A percentile compares a stretch with the other conserved stretches of the same genome.
These are phyloP conservation scores for Setaria italica DNA, from an alignment of 202 grass and related monocot species.

Conservation along the genomic window DNA sequence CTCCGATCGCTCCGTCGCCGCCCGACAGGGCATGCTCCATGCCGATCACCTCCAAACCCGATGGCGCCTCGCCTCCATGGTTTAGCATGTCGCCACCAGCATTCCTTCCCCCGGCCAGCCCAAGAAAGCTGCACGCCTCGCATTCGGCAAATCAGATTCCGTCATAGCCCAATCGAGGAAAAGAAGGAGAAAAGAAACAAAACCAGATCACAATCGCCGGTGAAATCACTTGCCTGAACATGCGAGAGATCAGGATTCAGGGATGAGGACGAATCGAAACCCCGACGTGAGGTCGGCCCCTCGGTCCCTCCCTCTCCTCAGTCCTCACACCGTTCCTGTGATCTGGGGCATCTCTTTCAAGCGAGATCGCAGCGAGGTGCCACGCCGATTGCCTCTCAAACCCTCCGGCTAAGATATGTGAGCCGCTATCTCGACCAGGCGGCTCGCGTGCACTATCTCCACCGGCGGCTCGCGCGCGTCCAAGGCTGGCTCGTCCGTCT, in stretches of 20 bases:
- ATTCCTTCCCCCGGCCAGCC: conserved; percentile 50
- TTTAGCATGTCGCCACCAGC: conserved; percentile 68
- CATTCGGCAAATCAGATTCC: conserved; percentile 39
- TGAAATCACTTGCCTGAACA: conserved; percentile 45
- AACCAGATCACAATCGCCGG: not conserved
- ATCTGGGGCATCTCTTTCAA: conserved; percentile 33
- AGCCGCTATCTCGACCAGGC: too few relatives aligned
- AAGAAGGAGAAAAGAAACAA: not conserved
- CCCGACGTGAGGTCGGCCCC: not conserved
- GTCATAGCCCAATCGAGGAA: not conserved
- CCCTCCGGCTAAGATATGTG: too few relatives aligned
- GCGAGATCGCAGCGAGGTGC: not conserved
- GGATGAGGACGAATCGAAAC: conserved; percentile 37
- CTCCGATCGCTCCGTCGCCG: too few relatives aligned
- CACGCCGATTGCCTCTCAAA: too few relatives aligned
- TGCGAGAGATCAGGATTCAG: conserved; percentile 28
- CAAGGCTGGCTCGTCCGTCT: too few relatives aligned
- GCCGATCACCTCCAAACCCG: too few relatives aligned
- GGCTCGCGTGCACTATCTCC: too few relatives aligned
- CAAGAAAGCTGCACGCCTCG: conserved; percentile 34
- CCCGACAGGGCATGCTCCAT: too few relatives aligned
- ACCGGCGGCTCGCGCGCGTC: too few relatives aligned
- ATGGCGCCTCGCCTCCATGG: conserved; percentile 14
- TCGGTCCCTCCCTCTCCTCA: not conserved
- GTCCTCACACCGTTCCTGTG: conserved; percentile 30